These are phyloP conservation scores for Stropharia rugosoannulata DNA, from an alignment of 768 basidiomycete genomes.

Conservation along the genomic window DNA sequence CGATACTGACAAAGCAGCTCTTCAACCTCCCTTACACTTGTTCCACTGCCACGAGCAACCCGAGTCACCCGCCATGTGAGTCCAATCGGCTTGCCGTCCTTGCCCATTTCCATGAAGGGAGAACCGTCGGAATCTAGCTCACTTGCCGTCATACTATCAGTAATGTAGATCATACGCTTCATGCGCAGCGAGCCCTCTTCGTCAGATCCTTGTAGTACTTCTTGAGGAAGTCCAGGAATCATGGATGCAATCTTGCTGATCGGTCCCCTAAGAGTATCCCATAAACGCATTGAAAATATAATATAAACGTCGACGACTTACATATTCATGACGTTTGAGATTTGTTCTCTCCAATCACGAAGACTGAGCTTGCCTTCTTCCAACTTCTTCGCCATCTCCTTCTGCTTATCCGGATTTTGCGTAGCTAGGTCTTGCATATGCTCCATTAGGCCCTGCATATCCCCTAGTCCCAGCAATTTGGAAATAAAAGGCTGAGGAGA, in stretches of 20 bases:
- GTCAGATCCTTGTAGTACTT: conserved; percentile 87
- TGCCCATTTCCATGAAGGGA: conserved; percentile 82
- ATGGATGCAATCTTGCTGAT: conserved; percentile 98
- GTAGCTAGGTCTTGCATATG: conserved; percentile 96
- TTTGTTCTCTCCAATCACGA: conserved; percentile 96
- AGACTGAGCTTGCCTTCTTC: conserved; percentile 97
- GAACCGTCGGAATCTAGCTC: conserved; percentile 96
- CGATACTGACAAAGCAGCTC: conserved; percentile 94
- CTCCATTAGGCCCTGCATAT: conserved; percentile 96
- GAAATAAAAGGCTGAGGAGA: conserved; percentile 97
- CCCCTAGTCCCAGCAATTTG: conserved; percentile 92
- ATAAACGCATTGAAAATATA: not conserved
- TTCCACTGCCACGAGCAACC: conserved; percentile 92
- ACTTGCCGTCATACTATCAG: conserved; percentile 91
- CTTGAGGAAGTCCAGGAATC: conserved; percentile 96
- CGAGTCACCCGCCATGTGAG: conserved; percentile 89
- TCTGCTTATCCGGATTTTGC: conserved; percentile 94
- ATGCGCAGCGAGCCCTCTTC: conserved; percentile 89
- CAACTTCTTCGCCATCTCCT: conserved; percentile 97
- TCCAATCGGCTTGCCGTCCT: conserved; percentile 81
- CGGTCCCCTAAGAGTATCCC: conserved; percentile 72
- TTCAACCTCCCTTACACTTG: conserved; percentile 96
- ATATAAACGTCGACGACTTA: conserved; percentile 32
- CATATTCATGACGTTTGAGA: conserved; percentile 98
- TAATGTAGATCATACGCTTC: conserved; percentile 99